phyloP scores from a whole-genome alignment of 441 rosid species.

The Hura crepitans region DNA sequence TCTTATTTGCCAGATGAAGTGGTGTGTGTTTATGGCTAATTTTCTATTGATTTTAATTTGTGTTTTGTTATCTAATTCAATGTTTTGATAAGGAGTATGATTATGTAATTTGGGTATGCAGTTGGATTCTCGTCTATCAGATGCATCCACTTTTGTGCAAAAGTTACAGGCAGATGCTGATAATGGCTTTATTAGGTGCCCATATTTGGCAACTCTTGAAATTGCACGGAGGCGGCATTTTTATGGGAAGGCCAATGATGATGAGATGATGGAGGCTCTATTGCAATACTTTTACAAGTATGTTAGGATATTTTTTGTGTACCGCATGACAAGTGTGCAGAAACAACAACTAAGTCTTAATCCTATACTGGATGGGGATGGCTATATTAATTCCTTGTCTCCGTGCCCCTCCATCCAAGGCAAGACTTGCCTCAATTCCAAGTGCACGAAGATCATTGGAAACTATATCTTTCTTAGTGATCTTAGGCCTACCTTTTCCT shows the following conservation, averaged over 20 bases:
- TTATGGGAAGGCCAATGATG: constrained; percentile 60
- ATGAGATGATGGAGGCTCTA: constrained; percentile 57
- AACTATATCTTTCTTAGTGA: too few relatives aligned
- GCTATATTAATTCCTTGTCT: too few relatives aligned
- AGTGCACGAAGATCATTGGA: too few relatives aligned
- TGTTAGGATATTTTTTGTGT: constrained; percentile 19
- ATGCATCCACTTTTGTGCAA: constrained; percentile 58
- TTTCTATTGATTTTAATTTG: neutral
- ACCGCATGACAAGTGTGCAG: too few relatives aligned
- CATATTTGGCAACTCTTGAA: constrained; percentile 76
- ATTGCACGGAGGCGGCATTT: constrained; percentile 77
- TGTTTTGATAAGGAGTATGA: constrained; percentile 19
- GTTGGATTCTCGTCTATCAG: constrained; percentile 76
- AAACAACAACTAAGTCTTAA: too few relatives aligned
- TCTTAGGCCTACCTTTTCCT: too few relatives aligned
- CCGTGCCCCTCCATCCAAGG: too few relatives aligned
- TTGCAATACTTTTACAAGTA: constrained; percentile 71
- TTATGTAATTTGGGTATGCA: constrained; percentile 39
- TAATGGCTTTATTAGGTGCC: constrained; percentile 57
- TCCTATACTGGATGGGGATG: too few relatives aligned
- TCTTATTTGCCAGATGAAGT: constrained; percentile 67
- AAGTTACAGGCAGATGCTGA: constrained; percentile 55
- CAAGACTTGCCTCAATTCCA: too few relatives aligned
- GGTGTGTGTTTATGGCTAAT: constrained; percentile 45
- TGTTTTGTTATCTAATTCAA: neutral